phyloP scores from a whole-genome alignment of 257 asterid genomes.

The Ligustrum vulgare region DNA sequence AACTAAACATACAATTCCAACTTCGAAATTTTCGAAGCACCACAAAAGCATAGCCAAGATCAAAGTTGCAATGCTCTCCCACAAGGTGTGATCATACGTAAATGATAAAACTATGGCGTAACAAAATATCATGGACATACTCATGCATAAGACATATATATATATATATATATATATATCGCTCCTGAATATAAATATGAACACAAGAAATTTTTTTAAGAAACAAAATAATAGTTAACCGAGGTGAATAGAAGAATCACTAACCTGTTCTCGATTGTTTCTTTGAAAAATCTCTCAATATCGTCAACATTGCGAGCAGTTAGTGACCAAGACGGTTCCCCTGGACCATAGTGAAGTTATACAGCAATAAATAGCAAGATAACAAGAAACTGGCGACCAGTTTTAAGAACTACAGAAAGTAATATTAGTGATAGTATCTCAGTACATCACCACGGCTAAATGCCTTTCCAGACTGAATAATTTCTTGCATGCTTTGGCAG shows the following conservation, averaged over 20 bases:
- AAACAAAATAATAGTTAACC: conserved; percentile 10
- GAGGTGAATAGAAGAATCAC: conserved; percentile 11
- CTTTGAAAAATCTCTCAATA: conserved; percentile 77
- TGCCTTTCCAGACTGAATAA: background rate
- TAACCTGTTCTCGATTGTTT: conserved; percentile 83
- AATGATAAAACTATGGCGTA: background rate
- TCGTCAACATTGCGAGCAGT: conserved; percentile 68
- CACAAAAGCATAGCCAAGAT: background rate
- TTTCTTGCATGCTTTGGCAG: background rate
- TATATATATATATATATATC: too few relatives aligned
- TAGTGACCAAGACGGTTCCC: conserved; percentile 83
- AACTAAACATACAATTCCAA: background rate
- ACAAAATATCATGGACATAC: conserved; percentile 12
- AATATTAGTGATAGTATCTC: conserved; percentile 6
- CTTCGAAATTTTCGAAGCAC: conserved; percentile 6
- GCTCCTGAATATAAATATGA: background rate
- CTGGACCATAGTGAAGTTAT: conserved; percentile 37
- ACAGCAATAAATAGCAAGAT: conserved; percentile 12
- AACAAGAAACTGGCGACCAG: conserved; percentile 5
- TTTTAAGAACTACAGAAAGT: conserved; percentile 5
- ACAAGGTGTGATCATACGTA: background rate
- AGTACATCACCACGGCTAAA: conserved; percentile 7
- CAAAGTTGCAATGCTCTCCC: background rate
- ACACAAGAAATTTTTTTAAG: conserved; percentile 6
- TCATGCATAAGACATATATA: background rate